Conservation (phyloP, 768 basidiomycete species). For the Agaricus blazei region DNA sequence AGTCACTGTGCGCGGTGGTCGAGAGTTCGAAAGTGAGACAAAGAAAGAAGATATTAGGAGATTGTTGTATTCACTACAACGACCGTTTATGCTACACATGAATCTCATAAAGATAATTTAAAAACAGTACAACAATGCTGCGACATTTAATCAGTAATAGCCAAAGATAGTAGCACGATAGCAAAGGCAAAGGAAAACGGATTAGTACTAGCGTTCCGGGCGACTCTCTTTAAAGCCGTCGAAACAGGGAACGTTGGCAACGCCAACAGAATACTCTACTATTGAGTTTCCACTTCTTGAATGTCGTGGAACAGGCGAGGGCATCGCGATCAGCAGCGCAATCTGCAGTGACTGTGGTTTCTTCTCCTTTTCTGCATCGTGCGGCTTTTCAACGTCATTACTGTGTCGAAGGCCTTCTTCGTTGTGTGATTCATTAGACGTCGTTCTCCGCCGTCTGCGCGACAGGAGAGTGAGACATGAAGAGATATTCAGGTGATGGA, state of each 20-base stretch:
- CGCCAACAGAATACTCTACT: slow-evolving; percentile 41
- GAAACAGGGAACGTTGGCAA: slow-evolving; percentile 30
- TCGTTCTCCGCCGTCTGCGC: neutral
- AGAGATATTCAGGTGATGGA: neutral
- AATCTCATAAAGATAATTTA: too few species aligned
- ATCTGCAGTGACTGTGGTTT: slow-evolving; percentile 23
- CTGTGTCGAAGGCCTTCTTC: neutral
- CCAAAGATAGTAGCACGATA: too few species aligned
- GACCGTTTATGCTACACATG: too few species aligned
- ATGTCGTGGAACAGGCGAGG: slow-evolving; percentile 16
- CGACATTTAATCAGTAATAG: too few species aligned
- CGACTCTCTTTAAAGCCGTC: neutral
- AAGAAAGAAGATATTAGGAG: too few species aligned
- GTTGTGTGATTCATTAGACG: neutral
- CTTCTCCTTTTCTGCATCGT: neutral
- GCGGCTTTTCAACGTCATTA: neutral
- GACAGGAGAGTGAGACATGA: neutral
- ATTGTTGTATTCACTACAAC: too few species aligned
- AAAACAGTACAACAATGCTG: too few species aligned
- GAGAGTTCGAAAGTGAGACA: too few species aligned
- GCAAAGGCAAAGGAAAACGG: too few species aligned
- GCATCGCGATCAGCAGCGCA: slow-evolving; percentile 45
- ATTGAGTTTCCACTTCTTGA: slow-evolving; percentile 6
- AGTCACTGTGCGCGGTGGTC: too few species aligned
- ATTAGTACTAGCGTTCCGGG: too few species aligned